phyloP scores from a whole-genome alignment of 2,329 filamentous ascomycete genomes.

The Penicillium sp. region DNA sequence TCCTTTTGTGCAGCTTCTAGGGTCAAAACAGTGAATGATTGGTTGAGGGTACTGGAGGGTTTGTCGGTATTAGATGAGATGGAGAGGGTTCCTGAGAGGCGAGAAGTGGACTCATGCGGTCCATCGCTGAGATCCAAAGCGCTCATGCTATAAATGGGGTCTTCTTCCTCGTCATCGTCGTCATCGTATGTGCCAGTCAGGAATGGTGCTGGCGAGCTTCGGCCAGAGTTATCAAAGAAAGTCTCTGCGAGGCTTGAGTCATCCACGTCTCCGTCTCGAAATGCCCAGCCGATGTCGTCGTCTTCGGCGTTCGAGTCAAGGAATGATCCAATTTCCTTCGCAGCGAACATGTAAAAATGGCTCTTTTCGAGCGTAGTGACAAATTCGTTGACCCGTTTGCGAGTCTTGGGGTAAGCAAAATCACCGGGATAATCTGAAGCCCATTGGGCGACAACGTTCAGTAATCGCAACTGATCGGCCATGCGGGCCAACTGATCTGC shows the following conservation, averaged over 20 bases:
- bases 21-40: slow-evolving; percentile 44
- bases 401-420: slow-evolving; percentile 77
- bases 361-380: slow-evolving; percentile 72
- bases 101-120: slow-evolving; percentile 37
- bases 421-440: slow-evolving; percentile 87
- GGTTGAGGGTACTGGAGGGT: slow-evolving; percentile 41
- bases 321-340: slow-evolving; percentile 79
- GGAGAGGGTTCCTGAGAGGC: slow-evolving; percentile 42
- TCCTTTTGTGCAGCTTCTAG: slow-evolving; percentile 77
- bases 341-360: slow-evolving; percentile 79
- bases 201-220: slow-evolving; percentile 40
- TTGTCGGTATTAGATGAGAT: slow-evolving; percentile 41
- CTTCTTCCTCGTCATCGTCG: slow-evolving; percentile 35
- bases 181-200: slow-evolving; percentile 26
- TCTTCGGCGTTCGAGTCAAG: slow-evolving; percentile 77
- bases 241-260: slow-evolving; percentile 44
- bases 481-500: slow-evolving; percentile 75
- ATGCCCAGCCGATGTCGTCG: slow-evolving; percentile 92
- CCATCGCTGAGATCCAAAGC: slow-evolving; percentile 42
- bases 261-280: slow-evolving; percentile 66
- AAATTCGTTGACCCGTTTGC: slow-evolving; percentile 72
- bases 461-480: slow-evolving; percentile 77
- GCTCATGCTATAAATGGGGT: slow-evolving; percentile 40
- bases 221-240: slow-evolving; percentile 42
- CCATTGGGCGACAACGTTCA: slow-evolving; percentile 86